Evolutionary conservation across 208 protist genomes (phyloP).

Genomic region (Eutreptiella sp.): DNA sequence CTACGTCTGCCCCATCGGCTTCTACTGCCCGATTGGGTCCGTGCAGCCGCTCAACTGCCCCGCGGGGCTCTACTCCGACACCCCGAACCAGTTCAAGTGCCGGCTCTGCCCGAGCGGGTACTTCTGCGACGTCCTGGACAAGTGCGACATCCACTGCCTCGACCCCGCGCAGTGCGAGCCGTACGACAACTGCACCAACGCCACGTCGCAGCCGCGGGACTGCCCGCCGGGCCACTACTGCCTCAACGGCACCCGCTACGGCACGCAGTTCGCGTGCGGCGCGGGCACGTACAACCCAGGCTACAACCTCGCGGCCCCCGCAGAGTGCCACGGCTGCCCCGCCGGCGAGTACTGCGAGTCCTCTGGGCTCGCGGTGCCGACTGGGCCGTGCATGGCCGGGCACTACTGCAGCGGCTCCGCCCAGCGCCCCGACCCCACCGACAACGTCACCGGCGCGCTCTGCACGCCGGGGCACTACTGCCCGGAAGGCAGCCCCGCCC

Average conservation of each 20-base stretch:
- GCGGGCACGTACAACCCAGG: conserved; percentile 10
- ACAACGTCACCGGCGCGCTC: conserved; percentile 12
- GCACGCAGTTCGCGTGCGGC: conserved; percentile 5
- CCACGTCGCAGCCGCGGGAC: conserved; percentile 20
- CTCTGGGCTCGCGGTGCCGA: background rate
- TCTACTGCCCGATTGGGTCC: conserved; percentile 32
- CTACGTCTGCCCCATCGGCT: conserved; percentile 35
- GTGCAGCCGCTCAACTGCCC: conserved; percentile 8
- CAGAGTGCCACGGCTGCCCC: background rate
- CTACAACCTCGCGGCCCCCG: background rate
- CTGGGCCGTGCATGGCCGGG: conserved; percentile 25
- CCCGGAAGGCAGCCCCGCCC: background rate
- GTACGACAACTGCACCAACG: conserved; percentile 35
- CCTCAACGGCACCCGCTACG: conserved; percentile 17
- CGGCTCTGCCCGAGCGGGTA: conserved; percentile 22
- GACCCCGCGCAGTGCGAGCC: conserved; percentile 18
- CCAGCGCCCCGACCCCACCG: conserved; percentile 1
- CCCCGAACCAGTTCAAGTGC: conserved; percentile 18
- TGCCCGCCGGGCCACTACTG: conserved; percentile 33
- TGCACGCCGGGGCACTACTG: conserved; percentile 31
- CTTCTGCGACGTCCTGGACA: conserved; percentile 17
- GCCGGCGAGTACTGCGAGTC: conserved; percentile 14
- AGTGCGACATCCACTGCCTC: conserved; percentile 19
- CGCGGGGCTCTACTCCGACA: background rate
- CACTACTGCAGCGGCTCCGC: conserved; percentile 33